These are phyloP conservation scores for Starmerella bombicola DNA, from an alignment of 805 yeast species.

Conservation along the genomic window DNA sequence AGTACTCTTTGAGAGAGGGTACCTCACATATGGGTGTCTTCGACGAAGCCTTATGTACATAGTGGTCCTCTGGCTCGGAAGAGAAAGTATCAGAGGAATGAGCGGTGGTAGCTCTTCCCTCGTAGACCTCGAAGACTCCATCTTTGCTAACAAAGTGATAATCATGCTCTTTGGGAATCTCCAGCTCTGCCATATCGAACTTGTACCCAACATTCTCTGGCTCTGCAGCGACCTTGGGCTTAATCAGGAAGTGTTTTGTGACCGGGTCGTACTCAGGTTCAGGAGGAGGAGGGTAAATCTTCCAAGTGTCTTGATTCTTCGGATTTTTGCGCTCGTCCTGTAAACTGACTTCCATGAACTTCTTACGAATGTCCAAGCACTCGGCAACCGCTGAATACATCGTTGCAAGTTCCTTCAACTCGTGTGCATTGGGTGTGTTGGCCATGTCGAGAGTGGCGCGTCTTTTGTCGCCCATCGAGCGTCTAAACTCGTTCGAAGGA, in stretches of 20 bases:
- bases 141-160: conserved; percentile 43
- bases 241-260: conserved; percentile 37
- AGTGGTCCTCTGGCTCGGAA: too few relatives aligned
- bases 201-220: conserved; percentile 34
- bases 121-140: conserved; percentile 58
- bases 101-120: too few relatives aligned
- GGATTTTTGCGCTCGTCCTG: conserved; percentile 76
- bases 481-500: conserved; percentile 2
- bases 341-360: conserved; percentile 55
- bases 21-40: conserved; percentile 35
- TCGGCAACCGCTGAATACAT: conserved; percentile 31
- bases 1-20: conserved; percentile 79
- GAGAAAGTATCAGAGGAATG: too few relatives aligned
- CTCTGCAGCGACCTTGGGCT: conserved; percentile 29
- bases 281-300: conserved; percentile 86
- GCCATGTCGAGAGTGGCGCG: conserved; percentile 19
- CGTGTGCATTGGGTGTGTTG: conserved; percentile 26
- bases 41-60: too few relatives aligned
- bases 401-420: conserved; percentile 27
- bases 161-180: conserved; percentile 39
- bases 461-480: conserved; percentile 4
- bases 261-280: conserved; percentile 67
- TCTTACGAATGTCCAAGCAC: conserved; percentile 63
- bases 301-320: conserved; percentile 62
- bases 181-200: conserved; percentile 47